Evolutionary conservation across 495 filamentous ascomycete species (phyloP).

Genomic region (Schizothecium vesticola): DNA sequence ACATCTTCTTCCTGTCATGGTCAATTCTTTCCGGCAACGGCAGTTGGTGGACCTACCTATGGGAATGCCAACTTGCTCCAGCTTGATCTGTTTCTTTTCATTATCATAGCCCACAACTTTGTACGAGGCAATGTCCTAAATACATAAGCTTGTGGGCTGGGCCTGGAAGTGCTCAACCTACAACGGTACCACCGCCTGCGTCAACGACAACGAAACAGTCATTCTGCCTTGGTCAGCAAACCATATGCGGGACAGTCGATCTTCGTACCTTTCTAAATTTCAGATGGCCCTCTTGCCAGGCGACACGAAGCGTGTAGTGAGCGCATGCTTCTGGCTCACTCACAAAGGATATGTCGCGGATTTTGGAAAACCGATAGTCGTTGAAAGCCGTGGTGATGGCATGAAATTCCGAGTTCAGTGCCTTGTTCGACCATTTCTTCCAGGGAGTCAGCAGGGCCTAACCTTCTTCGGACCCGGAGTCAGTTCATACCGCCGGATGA

Average conservation of each 20-base stretch:
- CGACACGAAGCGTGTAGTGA: constrained; percentile 42
- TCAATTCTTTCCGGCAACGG: background rate
- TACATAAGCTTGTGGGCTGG: background rate
- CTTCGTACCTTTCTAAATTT: constrained; percentile 15
- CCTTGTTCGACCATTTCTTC: constrained; percentile 30
- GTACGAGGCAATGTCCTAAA: constrained; percentile 25
- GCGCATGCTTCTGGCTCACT: constrained; percentile 55
- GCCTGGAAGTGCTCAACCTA: constrained; percentile 27
- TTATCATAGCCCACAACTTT: constrained; percentile 23
- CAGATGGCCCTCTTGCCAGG: constrained; percentile 12
- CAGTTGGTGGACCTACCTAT: constrained; percentile 1
- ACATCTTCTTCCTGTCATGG: constrained; percentile 16
- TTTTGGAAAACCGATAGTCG: constrained; percentile 17
- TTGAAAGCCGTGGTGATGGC: constrained; percentile 28
- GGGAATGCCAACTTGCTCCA: constrained; percentile 18
- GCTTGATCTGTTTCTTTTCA: constrained; percentile 18
- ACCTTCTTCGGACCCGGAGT: background rate
- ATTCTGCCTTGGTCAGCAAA: constrained; percentile 18
- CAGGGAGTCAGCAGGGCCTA: background rate
- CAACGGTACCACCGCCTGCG: constrained; percentile 53
- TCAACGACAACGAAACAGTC: constrained; percentile 54
- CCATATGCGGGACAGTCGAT: constrained; percentile 16
- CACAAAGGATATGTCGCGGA: constrained; percentile 40
- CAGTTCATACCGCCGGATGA: constrained; percentile 28
- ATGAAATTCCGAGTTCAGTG: constrained; percentile 29